Conservation (phyloP, 2,329 filamentous ascomycete species). For the Sclerotinia glacialis region DNA sequence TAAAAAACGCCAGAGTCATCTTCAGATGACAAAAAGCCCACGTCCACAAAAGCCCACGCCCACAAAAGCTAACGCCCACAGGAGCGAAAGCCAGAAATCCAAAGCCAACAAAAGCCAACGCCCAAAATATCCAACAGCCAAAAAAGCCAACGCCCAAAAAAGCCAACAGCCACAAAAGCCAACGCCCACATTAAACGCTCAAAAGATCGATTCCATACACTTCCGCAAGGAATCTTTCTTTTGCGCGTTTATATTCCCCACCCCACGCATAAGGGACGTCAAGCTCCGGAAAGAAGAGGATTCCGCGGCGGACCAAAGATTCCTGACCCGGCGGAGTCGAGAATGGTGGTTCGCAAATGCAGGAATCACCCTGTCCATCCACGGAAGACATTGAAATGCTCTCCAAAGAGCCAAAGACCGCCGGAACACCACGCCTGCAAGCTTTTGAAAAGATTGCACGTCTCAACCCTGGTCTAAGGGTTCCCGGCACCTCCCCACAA, state of each 20-base stretch:
- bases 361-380: neutral
- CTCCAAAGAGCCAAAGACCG: conserved; percentile 7
- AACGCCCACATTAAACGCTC: neutral
- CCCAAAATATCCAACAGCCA: too few relatives aligned
- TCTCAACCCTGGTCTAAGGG: conserved; percentile 13
- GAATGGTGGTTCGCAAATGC: neutral
- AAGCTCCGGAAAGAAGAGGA: conserved; percentile 9
- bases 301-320: neutral
- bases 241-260: neutral
- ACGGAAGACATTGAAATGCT: neutral
- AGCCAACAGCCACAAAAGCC: neutral
- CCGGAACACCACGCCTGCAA: neutral
- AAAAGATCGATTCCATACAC: conserved; percentile 4
- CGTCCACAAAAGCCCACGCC: neutral
- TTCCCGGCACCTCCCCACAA: conserved; percentile 5
- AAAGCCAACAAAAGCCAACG: neutral
- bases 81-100: neutral
- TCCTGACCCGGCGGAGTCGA: neutral
- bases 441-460: neutral
- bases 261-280: conserved; percentile 9
- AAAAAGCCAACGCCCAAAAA: neutral
- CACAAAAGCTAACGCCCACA: neutral
- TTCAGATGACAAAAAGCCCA: neutral
- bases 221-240: neutral
- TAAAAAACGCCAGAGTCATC: neutral